These are phyloP conservation scores for Plectranthus barbatus DNA, from an alignment of 257 asterid genomes.

Conservation along the genomic window DNA sequence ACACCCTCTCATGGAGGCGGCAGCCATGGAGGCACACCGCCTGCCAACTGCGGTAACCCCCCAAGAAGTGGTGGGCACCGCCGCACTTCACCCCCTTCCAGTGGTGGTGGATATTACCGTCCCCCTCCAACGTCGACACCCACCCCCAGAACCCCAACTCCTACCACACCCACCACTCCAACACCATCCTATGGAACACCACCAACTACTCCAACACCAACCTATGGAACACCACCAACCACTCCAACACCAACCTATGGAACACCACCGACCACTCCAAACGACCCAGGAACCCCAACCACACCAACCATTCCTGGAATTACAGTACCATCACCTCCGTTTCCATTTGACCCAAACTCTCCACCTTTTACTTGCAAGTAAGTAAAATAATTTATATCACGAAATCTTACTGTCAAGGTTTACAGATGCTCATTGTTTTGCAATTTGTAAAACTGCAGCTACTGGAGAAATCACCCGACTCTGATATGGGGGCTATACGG, in stretches of 20 bases:
- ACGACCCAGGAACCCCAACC: constrained; percentile 31
- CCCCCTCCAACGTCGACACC: constrained; percentile 42
- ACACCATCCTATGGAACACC: constrained; percentile 42
- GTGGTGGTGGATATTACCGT: constrained; percentile 31
- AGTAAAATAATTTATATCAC: constrained; percentile 15
- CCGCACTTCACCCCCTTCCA: constrained; percentile 35
- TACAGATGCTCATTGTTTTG: neutral
- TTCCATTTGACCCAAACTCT: constrained; percentile 55
- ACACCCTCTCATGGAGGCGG: constrained; percentile 35
- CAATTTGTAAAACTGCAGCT: constrained; percentile 23
- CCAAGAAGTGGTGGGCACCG: constrained; percentile 45
- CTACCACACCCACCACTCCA: constrained; percentile 34
- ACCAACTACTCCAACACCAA: constrained; percentile 32
- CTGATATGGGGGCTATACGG: constrained; percentile 52
- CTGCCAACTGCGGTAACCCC: constrained; percentile 63
- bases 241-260: constrained; percentile 26
- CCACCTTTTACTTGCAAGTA: constrained; percentile 91
- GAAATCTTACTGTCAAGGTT: neutral
- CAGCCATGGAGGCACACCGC: constrained; percentile 42
- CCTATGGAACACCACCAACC: constrained; percentile 22
- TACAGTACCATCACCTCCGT: constrained; percentile 61
- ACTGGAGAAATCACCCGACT: constrained; percentile 59
- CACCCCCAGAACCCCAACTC: constrained; percentile 16
- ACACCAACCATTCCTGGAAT: constrained; percentile 30
- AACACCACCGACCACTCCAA: constrained; percentile 34